Evolutionary conservation across 2,329 filamentous ascomycete species (phyloP).

Genomic region (Botryosphaeria dothidea): DNA sequence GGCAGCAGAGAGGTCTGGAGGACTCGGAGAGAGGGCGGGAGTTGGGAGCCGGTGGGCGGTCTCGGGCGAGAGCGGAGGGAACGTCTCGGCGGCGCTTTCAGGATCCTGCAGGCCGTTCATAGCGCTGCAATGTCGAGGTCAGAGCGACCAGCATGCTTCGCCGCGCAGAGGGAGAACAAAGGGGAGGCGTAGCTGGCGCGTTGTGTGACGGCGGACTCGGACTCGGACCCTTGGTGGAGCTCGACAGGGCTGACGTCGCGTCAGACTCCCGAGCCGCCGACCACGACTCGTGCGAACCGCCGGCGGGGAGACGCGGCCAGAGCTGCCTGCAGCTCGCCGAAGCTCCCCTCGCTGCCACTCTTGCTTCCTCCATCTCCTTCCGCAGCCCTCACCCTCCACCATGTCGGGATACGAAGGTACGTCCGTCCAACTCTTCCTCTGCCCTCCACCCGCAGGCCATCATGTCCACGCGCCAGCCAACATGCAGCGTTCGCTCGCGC

Average conservation of each 20-base stretch:
- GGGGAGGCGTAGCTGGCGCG: not conserved
- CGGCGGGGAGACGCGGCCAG: slow-evolving; percentile 8
- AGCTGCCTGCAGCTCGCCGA: slow-evolving; percentile 8
- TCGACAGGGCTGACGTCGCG: not conserved
- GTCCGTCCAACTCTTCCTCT: slow-evolving; percentile 4
- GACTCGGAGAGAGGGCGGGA: slow-evolving; percentile 23
- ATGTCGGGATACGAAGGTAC: slow-evolving; percentile 67
- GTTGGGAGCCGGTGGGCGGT: slow-evolving; percentile 33
- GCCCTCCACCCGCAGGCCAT: not conserved
- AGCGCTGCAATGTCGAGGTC: slow-evolving; percentile 21
- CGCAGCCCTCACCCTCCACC: slow-evolving; percentile 54
- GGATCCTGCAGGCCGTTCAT: slow-evolving; percentile 33
- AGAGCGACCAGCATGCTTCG: slow-evolving; percentile 13
- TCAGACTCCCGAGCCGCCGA: not conserved
- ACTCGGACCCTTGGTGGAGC: not conserved
- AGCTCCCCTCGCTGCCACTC: not conserved
- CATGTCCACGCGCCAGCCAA: not conserved
- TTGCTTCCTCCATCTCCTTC: not conserved
- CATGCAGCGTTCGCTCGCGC: not conserved
- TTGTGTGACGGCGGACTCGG: not conserved
- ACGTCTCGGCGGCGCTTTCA: slow-evolving; percentile 25
- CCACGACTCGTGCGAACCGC: not conserved
- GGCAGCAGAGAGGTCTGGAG: not conserved
- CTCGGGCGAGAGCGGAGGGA: slow-evolving; percentile 8
- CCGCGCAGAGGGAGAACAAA: not conserved